These are phyloP conservation scores for Musa acuminata DNA, from an alignment of 176 grass and related monocot genomes.

Conservation along the genomic window DNA sequence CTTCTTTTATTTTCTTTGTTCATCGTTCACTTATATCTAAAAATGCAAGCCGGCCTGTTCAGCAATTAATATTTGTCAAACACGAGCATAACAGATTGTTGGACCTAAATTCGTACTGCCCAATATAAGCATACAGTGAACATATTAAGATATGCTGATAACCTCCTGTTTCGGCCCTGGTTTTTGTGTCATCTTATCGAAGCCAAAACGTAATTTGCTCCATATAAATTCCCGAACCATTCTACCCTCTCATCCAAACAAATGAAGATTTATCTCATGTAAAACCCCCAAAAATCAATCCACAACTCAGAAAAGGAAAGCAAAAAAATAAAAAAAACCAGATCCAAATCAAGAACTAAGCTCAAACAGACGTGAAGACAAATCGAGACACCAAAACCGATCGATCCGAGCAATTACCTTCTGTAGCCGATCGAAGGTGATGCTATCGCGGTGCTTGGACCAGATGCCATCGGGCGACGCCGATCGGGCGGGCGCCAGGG, in stretches of 20 bases:
- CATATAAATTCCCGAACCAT: too few relatives aligned
- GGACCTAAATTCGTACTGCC: background rate
- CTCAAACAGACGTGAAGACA: slow-evolving; percentile 4
- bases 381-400: slow-evolving; percentile 5
- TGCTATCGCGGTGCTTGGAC: slow-evolving; percentile 74
- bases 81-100: background rate
- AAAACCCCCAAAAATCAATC: background rate
- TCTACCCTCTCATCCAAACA: too few relatives aligned
- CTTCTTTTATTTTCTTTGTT: background rate
- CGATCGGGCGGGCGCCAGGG: slow-evolving; percentile 3
- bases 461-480: slow-evolving; percentile 48
- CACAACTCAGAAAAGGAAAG: background rate
- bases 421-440: slow-evolving; percentile 94
- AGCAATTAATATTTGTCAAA: background rate
- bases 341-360: slow-evolving; percentile 5
- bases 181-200: background rate
- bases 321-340: slow-evolving; percentile 1
- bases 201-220: background rate
- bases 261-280: too few relatives aligned
- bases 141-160: background rate
- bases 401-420: slow-evolving; percentile 41
- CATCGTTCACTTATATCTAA: background rate
- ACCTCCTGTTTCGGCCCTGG: background rate
- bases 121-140: background rate
- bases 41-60: too few relatives aligned